Percentiles rank a stretch among this genome's conserved stretches.
Evolutionary conservation across 768 basidiomycete genomes (phyloP).

Genomic region (Mycena vitilis): DNA sequence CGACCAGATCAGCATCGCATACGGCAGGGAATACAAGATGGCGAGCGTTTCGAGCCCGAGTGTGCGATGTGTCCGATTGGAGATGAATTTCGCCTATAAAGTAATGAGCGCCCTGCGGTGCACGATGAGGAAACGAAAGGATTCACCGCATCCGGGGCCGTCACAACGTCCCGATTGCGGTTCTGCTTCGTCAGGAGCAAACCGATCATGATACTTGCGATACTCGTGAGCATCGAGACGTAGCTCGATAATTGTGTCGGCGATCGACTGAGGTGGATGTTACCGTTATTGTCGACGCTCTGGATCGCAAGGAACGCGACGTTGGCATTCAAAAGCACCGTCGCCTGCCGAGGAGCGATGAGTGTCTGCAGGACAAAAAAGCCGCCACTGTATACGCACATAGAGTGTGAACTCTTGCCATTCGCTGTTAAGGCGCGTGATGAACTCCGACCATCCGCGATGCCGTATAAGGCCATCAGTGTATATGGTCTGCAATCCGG

Average conservation of each 20-base stretch:
- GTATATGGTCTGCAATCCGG: constrained; percentile 59
- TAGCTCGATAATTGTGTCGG: constrained; percentile 63
- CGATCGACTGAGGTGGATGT: constrained; percentile 40
- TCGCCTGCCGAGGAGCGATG: constrained; percentile 50
- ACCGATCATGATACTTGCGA: constrained; percentile 61
- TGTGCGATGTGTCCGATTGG: constrained; percentile 34
- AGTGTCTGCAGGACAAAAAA: background rate
- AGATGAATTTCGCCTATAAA: background rate
- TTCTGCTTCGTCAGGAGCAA: constrained; percentile 60
- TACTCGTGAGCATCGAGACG: constrained; percentile 58
- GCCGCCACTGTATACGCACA: constrained; percentile 49
- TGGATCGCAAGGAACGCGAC: constrained; percentile 70
- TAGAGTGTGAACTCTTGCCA: constrained; percentile 66
- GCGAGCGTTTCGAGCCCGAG: constrained; percentile 64
- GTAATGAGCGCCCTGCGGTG: background rate
- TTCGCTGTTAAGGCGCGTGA: constrained; percentile 58
- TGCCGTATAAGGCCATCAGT: constrained; percentile 56
- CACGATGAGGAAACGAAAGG: background rate
- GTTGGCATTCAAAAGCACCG: constrained; percentile 70
- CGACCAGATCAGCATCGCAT: constrained; percentile 71
- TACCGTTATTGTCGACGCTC: constrained; percentile 46
- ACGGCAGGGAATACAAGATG: constrained; percentile 65
- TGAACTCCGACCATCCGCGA: constrained; percentile 57
- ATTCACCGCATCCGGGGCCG: constrained; percentile 54
- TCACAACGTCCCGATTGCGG: constrained; percentile 49